Percentiles rank a stretch among this genome's conserved stretches.
These are phyloP conservation scores for Aspergillus neotritici DNA, from an alignment of 2,329 filamentous ascomycete genomes.

Conservation along the genomic window DNA sequence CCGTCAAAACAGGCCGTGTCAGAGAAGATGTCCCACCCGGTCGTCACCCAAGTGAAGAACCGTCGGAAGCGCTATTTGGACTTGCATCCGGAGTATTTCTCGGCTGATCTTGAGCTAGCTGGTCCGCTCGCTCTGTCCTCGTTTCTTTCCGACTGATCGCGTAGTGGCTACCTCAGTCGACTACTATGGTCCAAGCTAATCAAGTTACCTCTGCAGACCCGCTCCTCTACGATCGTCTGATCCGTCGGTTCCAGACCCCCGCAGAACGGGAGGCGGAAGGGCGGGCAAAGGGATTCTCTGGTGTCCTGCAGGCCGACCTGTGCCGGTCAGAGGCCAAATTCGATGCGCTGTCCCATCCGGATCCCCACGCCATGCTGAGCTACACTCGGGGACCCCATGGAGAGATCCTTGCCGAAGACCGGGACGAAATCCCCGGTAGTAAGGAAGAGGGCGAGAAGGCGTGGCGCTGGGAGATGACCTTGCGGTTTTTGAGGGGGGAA, in stretches of 20 bases:
- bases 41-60: slow-evolving; percentile 60
- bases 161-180: slow-evolving; percentile 8
- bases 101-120: slow-evolving; percentile 57
- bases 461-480: slow-evolving; percentile 67
- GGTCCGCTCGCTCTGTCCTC: slow-evolving; percentile 41
- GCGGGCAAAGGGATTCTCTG: slow-evolving; percentile 68
- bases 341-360: slow-evolving; percentile 53
- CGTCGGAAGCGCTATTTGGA: slow-evolving; percentile 71
- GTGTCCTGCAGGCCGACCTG: slow-evolving; percentile 71
- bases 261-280: slow-evolving; percentile 69
- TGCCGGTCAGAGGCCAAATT: slow-evolving; percentile 71
- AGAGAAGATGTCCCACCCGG: slow-evolving; percentile 24
- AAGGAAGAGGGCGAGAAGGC: slow-evolving; percentile 62
- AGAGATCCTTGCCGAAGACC: slow-evolving; percentile 54
- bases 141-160: slow-evolving; percentile 16
- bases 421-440: slow-evolving; percentile 51
- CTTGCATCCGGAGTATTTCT: slow-evolving; percentile 67
- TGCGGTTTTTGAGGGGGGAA: slow-evolving; percentile 67
- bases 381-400: slow-evolving; percentile 49
- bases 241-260: slow-evolving; percentile 69
- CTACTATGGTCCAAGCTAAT: slow-evolving; percentile 23
- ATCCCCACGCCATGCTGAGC: slow-evolving; percentile 46
- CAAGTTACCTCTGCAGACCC: slow-evolving; percentile 52
- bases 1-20: slow-evolving; percentile 3
- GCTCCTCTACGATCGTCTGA: slow-evolving; percentile 72